Base-by-base conservation (phyloP, 768 basidiomycete species). In the Boletus tylopilopsis region DNA sequence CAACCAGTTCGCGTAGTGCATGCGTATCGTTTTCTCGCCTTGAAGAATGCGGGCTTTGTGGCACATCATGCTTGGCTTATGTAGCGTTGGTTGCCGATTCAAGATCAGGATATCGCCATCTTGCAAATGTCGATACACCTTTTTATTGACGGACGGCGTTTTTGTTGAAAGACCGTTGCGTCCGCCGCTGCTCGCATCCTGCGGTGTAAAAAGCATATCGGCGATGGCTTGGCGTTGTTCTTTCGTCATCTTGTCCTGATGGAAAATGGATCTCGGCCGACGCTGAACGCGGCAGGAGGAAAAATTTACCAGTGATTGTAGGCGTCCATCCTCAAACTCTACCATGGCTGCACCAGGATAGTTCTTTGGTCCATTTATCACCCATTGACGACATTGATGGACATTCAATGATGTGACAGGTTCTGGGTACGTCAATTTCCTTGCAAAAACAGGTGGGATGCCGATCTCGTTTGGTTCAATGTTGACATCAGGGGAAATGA, bases 21-120 rank as follows among this genome's bases (percentile, higher is more conserved):
- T 94, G 13, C 96, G 82, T 65, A 99, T 98, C 0, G 96, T 98
- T 76, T 97, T 99, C 71, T 99, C 96, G 22, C 95, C 96, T 53
- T 84, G 80, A 54, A 99, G 68, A 18, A 98, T 87, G 49, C 86
- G 85, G 15, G 95, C 95, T 58, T 82, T 87, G 67, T 99, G 96
- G 8, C 85, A 87, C 96, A 99, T 99, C 95, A 99, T 99, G 76
- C 90, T 93, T 19, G 96, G 95, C 65, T 99, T 99, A 68, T 99
- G 96, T 45, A 99, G 76, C 2, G 96, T 98, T 7, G 96, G 96
- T 73, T 99, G 96, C 44, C 96, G 88, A 65, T 99, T 99, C 33
- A 99, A 75, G 58, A 99, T 90, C 49, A 99, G 73, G 47, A 95
- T 87, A 65, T 99, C 96, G 3, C 96, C 96, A 67, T 98, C 93